These are phyloP conservation scores for Cucurbita maxima DNA, from an alignment of 306 rosid genomes.

Conservation along the genomic window DNA sequence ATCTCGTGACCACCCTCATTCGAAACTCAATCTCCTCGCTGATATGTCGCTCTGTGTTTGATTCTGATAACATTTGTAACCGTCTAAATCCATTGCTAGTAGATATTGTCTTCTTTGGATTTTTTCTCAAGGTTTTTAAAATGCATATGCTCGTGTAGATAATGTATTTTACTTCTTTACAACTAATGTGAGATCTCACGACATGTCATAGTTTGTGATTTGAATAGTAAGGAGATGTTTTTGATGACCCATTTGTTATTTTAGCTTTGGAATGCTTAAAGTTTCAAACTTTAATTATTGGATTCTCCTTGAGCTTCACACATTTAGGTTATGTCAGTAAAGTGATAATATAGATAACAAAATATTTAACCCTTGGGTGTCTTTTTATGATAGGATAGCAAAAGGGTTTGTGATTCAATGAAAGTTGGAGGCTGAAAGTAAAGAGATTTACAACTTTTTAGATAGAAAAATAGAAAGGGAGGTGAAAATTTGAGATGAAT, in stretches of 20 bases:
- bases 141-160: too few species aligned
- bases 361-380: background rate
- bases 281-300: background rate
- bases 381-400: background rate
- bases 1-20: too few species aligned
- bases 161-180: too few species aligned
- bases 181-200: too few species aligned
- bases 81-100: fast-evolving
- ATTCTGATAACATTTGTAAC: too few species aligned
- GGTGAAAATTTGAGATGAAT: conserved; percentile 16
- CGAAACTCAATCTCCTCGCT: too few species aligned
- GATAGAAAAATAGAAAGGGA: conserved; percentile 1
- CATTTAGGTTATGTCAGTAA: background rate
- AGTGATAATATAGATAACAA: background rate
- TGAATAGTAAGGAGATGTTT: background rate
- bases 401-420: background rate
- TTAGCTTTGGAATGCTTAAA: background rate
- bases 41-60: too few species aligned
- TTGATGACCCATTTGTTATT: background rate
- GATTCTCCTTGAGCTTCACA: background rate
- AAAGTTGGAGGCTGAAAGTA: background rate
- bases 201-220: too few species aligned
- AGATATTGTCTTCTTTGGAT: too few species aligned
- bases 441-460: background rate
- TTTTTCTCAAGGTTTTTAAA: too few species aligned